A percentile compares a stretch with the other conserved stretches of the same genome.
phyloP scores from a whole-genome alignment of 805 yeast genomes.

The Kodamaea kaohsiungensis region DNA sequence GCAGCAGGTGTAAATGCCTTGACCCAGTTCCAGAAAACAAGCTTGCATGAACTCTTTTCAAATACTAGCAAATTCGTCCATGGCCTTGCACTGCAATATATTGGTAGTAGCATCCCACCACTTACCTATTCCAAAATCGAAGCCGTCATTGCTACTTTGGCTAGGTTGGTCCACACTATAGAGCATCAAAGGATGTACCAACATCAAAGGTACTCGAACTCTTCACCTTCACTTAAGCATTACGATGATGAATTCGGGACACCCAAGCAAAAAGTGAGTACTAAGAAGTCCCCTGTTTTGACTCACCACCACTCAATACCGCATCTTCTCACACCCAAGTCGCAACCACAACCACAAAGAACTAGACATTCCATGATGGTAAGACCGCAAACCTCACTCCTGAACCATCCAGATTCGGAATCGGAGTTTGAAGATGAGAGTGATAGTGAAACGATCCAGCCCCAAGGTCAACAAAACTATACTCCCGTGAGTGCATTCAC shows the following conservation, averaged over 20 bases:
- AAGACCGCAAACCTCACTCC: constrained; percentile 1
- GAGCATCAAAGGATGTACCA: not conserved
- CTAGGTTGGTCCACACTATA: constrained; percentile 4
- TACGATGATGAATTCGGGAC: not conserved
- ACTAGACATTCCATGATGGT: constrained; percentile 8
- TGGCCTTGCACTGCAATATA: constrained; percentile 13
- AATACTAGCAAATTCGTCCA: constrained; percentile 12
- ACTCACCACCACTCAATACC: not conserved
- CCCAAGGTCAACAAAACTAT: not conserved
- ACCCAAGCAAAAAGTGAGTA: not conserved
- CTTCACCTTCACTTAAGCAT: not conserved
- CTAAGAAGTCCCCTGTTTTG: not conserved
- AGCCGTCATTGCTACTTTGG: constrained; percentile 5
- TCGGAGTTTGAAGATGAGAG: constrained; percentile 16
- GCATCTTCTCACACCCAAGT: not conserved
- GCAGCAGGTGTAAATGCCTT: constrained; percentile 1
- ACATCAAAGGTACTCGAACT: not conserved
- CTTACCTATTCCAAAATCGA: constrained; percentile 9
- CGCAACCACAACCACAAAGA: not conserved
- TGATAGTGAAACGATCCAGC: constrained; percentile 1
- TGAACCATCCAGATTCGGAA: constrained; percentile 10
- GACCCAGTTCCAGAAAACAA: constrained; percentile 15
- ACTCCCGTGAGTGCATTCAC: constrained; percentile 11
- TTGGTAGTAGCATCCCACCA: constrained; percentile 10
- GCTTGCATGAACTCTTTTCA: constrained; percentile 10